phyloP scores from a whole-genome alignment of 208 protist genomes.

The Wallacemonas rigidus region DNA sequence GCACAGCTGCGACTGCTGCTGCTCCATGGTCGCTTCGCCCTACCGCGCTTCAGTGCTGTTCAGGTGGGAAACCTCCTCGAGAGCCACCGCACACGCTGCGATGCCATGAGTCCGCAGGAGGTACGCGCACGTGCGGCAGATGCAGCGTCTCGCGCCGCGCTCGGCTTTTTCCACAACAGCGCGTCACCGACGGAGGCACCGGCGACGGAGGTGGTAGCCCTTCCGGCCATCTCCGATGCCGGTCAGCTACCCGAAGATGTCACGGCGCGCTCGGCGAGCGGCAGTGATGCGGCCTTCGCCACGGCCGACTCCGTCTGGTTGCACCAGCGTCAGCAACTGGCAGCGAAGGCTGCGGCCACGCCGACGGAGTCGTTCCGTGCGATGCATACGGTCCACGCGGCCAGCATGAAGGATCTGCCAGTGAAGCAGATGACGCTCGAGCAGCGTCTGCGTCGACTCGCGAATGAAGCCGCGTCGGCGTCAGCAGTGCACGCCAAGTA shows the following conservation, averaged over 20 bases:
- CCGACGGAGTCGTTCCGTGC: constrained; percentile 58
- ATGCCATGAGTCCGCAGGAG: constrained; percentile 14
- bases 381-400: constrained; percentile 50
- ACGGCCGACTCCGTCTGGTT: constrained; percentile 53
- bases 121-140: background rate
- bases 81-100: constrained; percentile 16
- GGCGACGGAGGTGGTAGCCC: constrained; percentile 18
- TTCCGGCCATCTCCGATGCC: background rate
- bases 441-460: constrained; percentile 66
- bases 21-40: constrained; percentile 70
- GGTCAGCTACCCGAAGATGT: background rate
- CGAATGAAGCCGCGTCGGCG: constrained; percentile 26
- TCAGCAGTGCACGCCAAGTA: constrained; percentile 11
- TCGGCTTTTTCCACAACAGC: constrained; percentile 24
- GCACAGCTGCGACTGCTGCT: constrained; percentile 38
- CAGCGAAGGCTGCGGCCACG: constrained; percentile 47
- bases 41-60: constrained; percentile 50
- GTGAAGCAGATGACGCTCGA: constrained; percentile 69
- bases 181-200: constrained; percentile 6
- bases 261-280: background rate
- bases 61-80: background rate
- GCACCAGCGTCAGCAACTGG: constrained; percentile 46
- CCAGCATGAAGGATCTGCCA: constrained; percentile 73
- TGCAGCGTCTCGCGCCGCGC: constrained; percentile 19
- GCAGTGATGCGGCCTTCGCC: constrained; percentile 37